A percentile compares a stretch with the other conserved stretches of the same genome.
phyloP scores from a whole-genome alignment of 352 stramenopile species.

The Phytophthora constricta region DNA sequence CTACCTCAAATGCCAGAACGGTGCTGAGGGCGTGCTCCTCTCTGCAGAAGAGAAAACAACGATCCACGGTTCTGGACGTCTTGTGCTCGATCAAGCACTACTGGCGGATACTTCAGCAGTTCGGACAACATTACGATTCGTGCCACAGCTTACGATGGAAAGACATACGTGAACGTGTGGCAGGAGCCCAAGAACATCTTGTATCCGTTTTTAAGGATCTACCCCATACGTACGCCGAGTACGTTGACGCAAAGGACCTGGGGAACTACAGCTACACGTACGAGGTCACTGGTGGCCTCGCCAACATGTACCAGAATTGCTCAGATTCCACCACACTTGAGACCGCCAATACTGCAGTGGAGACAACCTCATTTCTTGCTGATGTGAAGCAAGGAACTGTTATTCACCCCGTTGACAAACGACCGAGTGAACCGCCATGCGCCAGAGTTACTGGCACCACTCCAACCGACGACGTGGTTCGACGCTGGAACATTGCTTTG shows the following conservation, averaged over 20 bases:
- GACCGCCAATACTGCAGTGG: constrained; percentile 5
- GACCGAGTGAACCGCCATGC: constrained; percentile 4
- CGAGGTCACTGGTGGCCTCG: constrained; percentile 45
- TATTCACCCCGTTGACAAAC: constrained; percentile 25
- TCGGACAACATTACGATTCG: constrained; percentile 43
- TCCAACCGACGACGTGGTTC: constrained; percentile 37
- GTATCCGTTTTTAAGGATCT: constrained; percentile 76
- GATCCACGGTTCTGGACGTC: constrained; percentile 43
- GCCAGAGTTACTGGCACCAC: not conserved
- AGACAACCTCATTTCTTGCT: constrained; percentile 3
- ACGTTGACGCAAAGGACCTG: constrained; percentile 59
- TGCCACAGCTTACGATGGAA: constrained; percentile 11
- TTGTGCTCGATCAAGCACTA: constrained; percentile 30
- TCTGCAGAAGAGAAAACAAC: constrained; percentile 32
- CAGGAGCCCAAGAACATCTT: constrained; percentile 46
- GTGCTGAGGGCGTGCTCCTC: constrained; percentile 33
- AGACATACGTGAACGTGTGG: constrained; percentile 45
- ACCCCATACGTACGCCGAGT: constrained; percentile 45
- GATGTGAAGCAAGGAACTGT: constrained; percentile 1
- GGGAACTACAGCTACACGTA: constrained; percentile 72
- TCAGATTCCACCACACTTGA: constrained; percentile 38
- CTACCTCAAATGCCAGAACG: constrained; percentile 65
- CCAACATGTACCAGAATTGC: constrained; percentile 64
- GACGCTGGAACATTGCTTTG: constrained; percentile 53
- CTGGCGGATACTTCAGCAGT: constrained; percentile 14